phyloP scores from a whole-genome alignment of 1,139 yeast genomes.

The Nakaseomyces kungkrabaensis region DNA sequence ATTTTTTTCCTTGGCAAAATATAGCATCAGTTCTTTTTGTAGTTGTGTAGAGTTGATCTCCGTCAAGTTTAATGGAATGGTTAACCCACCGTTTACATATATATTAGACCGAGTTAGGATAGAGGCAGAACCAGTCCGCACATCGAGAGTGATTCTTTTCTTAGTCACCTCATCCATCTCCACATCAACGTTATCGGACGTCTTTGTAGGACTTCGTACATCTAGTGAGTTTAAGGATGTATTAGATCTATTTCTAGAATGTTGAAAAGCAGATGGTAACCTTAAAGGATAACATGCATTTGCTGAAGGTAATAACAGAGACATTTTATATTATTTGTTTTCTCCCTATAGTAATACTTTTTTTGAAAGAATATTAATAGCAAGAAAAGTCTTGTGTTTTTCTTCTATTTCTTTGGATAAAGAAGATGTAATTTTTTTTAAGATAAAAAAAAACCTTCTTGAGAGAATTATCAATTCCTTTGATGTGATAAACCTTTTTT shows the following conservation, averaged over 20 bases:
- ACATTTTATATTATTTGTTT: neutral
- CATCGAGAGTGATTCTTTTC: slow-evolving; percentile 34
- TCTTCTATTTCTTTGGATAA: no score
- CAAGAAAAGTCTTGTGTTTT: no score
- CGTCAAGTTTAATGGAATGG: slow-evolving; percentile 43
- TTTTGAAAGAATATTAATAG: no score
- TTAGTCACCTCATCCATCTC: slow-evolving; percentile 14
- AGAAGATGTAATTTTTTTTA: no score
- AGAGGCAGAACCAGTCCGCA: slow-evolving; percentile 59
- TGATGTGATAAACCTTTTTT: no score
- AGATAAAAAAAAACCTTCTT: no score
- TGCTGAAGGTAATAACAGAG: neutral
- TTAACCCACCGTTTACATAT: slow-evolving; percentile 60
- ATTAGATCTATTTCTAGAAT: neutral
- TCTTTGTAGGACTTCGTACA: neutral
- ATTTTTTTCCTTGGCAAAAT: slow-evolving; percentile 19
- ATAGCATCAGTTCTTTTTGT: slow-evolving; percentile 22
- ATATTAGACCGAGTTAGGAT: slow-evolving; percentile 48
- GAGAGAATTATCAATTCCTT: no score
- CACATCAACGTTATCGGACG: neutral
- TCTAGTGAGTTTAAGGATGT: neutral
- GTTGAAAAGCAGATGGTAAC: neutral
- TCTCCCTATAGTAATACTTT: no score
- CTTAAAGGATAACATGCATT: slow-evolving; percentile 2
- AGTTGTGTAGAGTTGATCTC: slow-evolving; percentile 30